Percentiles rank a stretch among this genome's conserved stretches.
phyloP scores from a whole-genome alignment of 2,329 filamentous ascomycete genomes.

The Curvularia spicifera region DNA sequence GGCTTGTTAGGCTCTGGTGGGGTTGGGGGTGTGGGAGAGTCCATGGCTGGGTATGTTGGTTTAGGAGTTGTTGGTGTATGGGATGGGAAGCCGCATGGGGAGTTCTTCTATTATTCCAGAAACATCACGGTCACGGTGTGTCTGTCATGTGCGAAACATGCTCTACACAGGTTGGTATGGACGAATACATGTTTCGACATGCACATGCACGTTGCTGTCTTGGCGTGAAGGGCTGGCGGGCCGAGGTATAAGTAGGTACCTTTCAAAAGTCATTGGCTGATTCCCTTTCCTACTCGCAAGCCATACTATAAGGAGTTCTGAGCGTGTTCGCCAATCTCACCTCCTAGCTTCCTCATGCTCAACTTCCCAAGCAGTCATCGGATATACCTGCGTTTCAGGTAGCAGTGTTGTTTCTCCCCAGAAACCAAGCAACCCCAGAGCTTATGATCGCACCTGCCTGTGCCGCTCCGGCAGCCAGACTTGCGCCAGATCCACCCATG shows the following conservation, averaged over 20 bases:
- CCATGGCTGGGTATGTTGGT: conserved; percentile 18
- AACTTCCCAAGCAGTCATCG: neutral
- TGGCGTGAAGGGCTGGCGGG: conserved; percentile 13
- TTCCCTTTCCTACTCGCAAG: conserved; percentile 2
- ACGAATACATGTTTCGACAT: neutral
- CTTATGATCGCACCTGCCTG: conserved; percentile 30
- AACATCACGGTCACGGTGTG: neutral
- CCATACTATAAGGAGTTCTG: neutral
- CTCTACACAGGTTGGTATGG: neutral
- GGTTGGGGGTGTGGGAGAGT: conserved; percentile 8
- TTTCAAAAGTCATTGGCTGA: conserved; percentile 2
- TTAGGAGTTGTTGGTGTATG: neutral
- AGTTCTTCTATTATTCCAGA: neutral
- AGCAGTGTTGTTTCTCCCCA: conserved; percentile 8
- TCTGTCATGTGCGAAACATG: neutral
- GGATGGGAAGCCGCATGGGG: neutral
- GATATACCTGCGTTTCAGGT: neutral
- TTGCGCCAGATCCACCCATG: conserved; percentile 43
- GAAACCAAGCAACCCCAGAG: conserved; percentile 20
- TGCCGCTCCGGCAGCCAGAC: conserved; percentile 28
- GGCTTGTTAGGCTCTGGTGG: conserved; percentile 20
- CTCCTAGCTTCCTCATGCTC: neutral
- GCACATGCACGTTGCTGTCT: neutral
- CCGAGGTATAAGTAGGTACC: conserved; percentile 9
- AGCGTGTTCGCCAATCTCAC: neutral